These are phyloP conservation scores for Hymenoscyphus fructigenus DNA, from an alignment of 2,329 filamentous ascomycete genomes.

Conservation along the genomic window DNA sequence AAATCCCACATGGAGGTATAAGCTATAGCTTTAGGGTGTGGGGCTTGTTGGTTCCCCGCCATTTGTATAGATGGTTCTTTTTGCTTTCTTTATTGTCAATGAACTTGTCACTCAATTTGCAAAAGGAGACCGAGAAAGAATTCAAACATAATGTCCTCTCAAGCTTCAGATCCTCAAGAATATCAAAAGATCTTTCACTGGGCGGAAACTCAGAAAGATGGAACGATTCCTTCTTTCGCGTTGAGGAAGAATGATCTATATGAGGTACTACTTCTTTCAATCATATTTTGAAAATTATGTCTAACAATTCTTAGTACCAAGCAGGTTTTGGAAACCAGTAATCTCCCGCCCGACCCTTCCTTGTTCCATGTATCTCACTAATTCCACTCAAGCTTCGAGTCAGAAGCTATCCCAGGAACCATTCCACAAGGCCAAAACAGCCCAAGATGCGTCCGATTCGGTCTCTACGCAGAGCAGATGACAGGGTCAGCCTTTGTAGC, in stretches of 20 bases:
- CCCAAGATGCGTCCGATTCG: constrained; percentile 43
- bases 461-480: constrained; percentile 47
- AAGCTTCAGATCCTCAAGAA: constrained; percentile 33
- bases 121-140: neutral
- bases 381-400: constrained; percentile 36
- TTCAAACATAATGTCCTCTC: constrained; percentile 14
- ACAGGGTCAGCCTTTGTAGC: constrained; percentile 46
- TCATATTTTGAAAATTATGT: constrained; percentile 4
- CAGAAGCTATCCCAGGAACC: constrained; percentile 44
- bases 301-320: constrained; percentile 46
- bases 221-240: constrained; percentile 52
- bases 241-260: constrained; percentile 55
- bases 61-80: neutral
- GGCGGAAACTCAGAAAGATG: constrained; percentile 61
- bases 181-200: constrained; percentile 56
- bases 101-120: neutral
- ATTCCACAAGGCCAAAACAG: constrained; percentile 44
- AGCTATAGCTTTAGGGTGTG: too few relatives aligned
- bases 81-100: neutral
- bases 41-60: too few relatives aligned
- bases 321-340: constrained; percentile 50
- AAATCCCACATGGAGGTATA: too few relatives aligned
- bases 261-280: constrained; percentile 39
- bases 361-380: neutral
- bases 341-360: constrained; percentile 40